A percentile compares a stretch with the other conserved stretches of the same genome.
These are phyloP conservation scores for Ceratocystis papillata DNA, from an alignment of 2,329 filamentous ascomycete genomes.

Conservation along the genomic window DNA sequence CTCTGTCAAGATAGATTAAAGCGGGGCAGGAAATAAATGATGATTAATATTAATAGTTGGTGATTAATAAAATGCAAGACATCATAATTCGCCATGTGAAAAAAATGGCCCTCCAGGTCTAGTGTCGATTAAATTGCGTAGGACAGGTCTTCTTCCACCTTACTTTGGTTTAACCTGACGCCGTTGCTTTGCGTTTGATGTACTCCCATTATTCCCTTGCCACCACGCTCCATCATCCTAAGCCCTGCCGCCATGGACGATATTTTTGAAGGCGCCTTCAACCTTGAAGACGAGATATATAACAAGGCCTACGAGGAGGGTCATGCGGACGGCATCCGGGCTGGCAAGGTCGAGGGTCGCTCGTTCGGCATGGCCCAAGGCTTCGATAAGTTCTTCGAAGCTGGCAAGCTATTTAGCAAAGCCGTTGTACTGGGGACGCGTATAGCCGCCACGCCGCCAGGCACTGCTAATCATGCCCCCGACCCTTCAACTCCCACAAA, in stretches of 20 bases:
- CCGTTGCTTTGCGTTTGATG: background rate
- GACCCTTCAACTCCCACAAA: background rate
- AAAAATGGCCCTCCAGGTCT: background rate
- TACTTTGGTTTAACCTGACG: background rate
- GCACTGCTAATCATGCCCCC: constrained; percentile 5
- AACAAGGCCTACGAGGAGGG: constrained; percentile 70
- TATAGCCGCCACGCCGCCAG: constrained; percentile 32
- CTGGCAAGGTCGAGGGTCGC: constrained; percentile 78
- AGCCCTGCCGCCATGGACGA: constrained; percentile 32
- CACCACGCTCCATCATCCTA: background rate
- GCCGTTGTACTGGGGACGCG: constrained; percentile 76
- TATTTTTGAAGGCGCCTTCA: constrained; percentile 47
- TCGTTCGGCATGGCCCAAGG: constrained; percentile 85
- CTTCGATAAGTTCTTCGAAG: constrained; percentile 80
- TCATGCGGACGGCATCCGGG: constrained; percentile 59
- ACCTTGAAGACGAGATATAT: constrained; percentile 63
- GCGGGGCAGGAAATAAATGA: background rate
- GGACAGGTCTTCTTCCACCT: too few species aligned
- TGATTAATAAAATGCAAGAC: constrained; percentile 3
- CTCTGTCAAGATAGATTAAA: constrained; percentile 21
- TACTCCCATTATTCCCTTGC: background rate
- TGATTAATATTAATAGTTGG: too few species aligned
- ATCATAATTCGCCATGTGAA: background rate
- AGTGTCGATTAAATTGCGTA: too few species aligned
- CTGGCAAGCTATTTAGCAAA: constrained; percentile 67